Evolutionary conservation across 2,329 filamentous ascomycete genomes (phyloP), one percentile per base, ranked within the genome.

Genomic region (Aspergillus sp.): DNA sequence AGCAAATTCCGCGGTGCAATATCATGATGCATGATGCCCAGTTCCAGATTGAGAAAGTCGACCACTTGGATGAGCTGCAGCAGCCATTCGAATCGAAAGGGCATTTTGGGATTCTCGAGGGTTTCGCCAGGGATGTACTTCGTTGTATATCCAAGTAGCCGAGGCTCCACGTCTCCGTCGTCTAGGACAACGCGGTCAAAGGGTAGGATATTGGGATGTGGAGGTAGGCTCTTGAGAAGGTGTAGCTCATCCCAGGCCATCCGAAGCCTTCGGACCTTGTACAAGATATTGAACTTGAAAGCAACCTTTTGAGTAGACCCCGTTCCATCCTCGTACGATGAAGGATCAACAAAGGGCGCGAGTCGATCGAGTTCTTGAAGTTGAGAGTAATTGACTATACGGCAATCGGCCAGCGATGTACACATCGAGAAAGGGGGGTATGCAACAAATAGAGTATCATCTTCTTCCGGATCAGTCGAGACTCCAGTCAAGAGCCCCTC

Each of bases 401-500:
- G 37, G 37, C 37, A 40, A n/a, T 40, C 12, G 37, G 37, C 37
- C 37, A 40, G 37, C 6, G 37, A 6, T 13, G 37, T 40, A n/a
- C 37, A 40, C 5, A 40, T 5, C 17, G 37, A 40, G 12, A 40
- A 40, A 4, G 37, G 37, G 37, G 17, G 37, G 17, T 40, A 6
- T 40, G 37, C 37, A 40, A 40, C 12, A 40, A 40, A 13, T n/a
- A 5, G 12, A 6, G 37, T 40, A 6, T 40, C 5, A n/a, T 40
- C 37, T 15, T 40, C 4, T 15, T 40, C 37, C 12, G 37, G 37
- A 13, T 40, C 37, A 6, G 37, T 40, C 12, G 37, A 40, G 4
- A 40, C 6, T 4, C 6, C 37, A 40, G 12, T 45, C 17, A 65
- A 62, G 27, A 68, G 60, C 22, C 64, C 60, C 41, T 67, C 49